Evolutionary conservation across 2,329 filamentous ascomycete species (phyloP), one percentile per base, ranked within the genome.

Genomic region (Ophiostoma sp.): DNA sequence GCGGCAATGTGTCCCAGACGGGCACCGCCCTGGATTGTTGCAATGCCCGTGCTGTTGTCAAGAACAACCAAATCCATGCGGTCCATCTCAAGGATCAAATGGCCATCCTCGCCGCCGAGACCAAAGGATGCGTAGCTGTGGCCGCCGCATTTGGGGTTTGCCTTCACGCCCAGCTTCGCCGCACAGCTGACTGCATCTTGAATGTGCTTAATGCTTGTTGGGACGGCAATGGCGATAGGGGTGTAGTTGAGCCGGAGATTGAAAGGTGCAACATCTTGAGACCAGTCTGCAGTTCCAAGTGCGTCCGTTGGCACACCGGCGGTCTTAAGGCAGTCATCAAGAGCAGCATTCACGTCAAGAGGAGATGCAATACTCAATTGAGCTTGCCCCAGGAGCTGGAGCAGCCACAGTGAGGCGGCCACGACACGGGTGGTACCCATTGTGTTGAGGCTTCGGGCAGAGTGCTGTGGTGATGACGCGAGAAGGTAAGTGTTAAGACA

Each of bases 91-190:
- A 88, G 82, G 15, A 85, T 81, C 76, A 87, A 79, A 59, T 83
- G 82, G 4, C 85, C 85, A 73, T 87, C 80, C 76, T 85, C 82
- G 11, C 85, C 85, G 39, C 85, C 85, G 0, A 85, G 82, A 5
- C 84, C 84, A 74, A 83, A 84, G 0, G 83, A 85, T 0, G 83
- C 85, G 75, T 88, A 88, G 4, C 84, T 86, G 78, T 88, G 86
- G 4, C 86, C 86, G 42, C 86, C 86, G 70, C 83, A 83, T 75
- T 84, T 85, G 31, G 85, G 83, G 69, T 84, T 85, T 17, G 86
- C 83, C 77, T 85, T 85, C 72, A 85, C 75, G 7, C 80, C 80
- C n/a, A 80, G 77, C 73, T 82, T 75, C 5, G 78, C 78, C 42
- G 84, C 86, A 76, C 85, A 87, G 3, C 79, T 76, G 3, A 88